Evolutionary conservation across 2,329 filamentous ascomycete genomes (phyloP).

Genomic region (Diaporthe caulivora): DNA sequence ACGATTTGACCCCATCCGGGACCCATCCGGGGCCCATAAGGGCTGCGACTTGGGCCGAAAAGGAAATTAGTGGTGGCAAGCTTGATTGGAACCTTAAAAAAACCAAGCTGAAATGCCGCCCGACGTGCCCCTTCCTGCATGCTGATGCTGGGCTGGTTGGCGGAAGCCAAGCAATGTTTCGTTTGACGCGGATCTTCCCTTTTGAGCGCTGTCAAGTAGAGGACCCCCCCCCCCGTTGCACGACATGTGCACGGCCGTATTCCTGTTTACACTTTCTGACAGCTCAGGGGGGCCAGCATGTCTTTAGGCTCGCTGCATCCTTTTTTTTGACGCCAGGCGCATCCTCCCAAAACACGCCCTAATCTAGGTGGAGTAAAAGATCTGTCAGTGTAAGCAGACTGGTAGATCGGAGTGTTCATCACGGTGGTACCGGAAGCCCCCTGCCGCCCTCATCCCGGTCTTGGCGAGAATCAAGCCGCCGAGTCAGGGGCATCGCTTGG

Average conservation of each 20-base stretch:
- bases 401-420: conserved; percentile 14
- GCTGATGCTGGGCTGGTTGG: not conserved
- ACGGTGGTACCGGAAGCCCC: conserved; percentile 14
- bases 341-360: conserved; percentile 20
- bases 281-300: not conserved
- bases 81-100: conserved; percentile 26
- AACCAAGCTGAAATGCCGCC: conserved; percentile 14
- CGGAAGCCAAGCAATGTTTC: conserved; percentile 24
- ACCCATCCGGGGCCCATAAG: not conserved
- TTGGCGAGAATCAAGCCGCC: conserved; percentile 25
- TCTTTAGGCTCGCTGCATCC: conserved; percentile 20
- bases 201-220: not conserved
- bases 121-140: not conserved
- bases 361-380: conserved; percentile 20
- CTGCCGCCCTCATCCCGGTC: not conserved
- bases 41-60: conserved; percentile 11
- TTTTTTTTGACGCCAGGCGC: not conserved
- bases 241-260: not conserved
- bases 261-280: not conserved
- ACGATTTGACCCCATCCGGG: conserved; percentile 18
- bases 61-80: conserved; percentile 29
- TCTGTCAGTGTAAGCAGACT: conserved; percentile 23
- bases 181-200: conserved; percentile 24
- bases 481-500: conserved; percentile 23
- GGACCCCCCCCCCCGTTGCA: not conserved